phyloP scores from a whole-genome alignment of 2,329 filamentous ascomycete genomes.

The Ilyonectria mors-panacis region DNA sequence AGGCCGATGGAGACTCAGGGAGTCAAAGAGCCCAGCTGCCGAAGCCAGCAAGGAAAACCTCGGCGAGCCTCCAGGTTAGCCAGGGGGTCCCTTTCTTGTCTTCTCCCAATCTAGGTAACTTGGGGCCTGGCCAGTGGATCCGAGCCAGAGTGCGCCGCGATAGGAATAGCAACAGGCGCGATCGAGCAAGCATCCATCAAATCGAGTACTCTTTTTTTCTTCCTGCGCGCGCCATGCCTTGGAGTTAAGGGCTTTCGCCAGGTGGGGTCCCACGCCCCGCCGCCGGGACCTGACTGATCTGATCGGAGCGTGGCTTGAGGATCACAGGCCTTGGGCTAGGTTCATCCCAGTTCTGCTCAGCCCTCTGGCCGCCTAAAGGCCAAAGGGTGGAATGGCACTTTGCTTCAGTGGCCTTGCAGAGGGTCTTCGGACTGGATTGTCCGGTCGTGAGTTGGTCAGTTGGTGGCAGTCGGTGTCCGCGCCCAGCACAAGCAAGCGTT shows the following conservation, averaged over 20 bases:
- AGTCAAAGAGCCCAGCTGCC: not conserved
- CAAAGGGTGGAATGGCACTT: slow-evolving; percentile 1
- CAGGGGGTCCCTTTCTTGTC: slow-evolving; percentile 15
- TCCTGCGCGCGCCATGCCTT: not conserved
- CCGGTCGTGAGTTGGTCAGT: slow-evolving; percentile 1
- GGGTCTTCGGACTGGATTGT: not conserved
- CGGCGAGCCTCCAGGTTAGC: slow-evolving; percentile 12
- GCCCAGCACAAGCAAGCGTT: slow-evolving; percentile 2
- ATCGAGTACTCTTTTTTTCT: slow-evolving; percentile 10
- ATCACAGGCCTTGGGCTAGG: slow-evolving; percentile 44
- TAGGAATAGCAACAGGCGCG: slow-evolving; percentile 34
- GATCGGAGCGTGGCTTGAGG: slow-evolving; percentile 49
- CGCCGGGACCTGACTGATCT: slow-evolving; percentile 41
- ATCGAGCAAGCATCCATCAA: slow-evolving; percentile 6
- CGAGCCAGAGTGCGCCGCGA: slow-evolving; percentile 22
- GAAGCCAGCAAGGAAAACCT: slow-evolving; percentile 14
- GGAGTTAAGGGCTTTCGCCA: not conserved
- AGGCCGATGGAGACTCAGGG: not conserved
- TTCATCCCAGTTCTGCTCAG: slow-evolving; percentile 38
- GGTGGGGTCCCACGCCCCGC: slow-evolving; percentile 10
- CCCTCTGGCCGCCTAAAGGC: not conserved
- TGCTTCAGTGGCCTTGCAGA: not conserved
- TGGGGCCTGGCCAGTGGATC: slow-evolving; percentile 11
- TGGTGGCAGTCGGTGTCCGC: slow-evolving; percentile 10
- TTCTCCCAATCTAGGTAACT: slow-evolving; percentile 8